These are phyloP conservation scores for Lichtheimia hyalospora DNA, from an alignment of 371 early-diverging fungal species.

Conservation along the genomic window DNA sequence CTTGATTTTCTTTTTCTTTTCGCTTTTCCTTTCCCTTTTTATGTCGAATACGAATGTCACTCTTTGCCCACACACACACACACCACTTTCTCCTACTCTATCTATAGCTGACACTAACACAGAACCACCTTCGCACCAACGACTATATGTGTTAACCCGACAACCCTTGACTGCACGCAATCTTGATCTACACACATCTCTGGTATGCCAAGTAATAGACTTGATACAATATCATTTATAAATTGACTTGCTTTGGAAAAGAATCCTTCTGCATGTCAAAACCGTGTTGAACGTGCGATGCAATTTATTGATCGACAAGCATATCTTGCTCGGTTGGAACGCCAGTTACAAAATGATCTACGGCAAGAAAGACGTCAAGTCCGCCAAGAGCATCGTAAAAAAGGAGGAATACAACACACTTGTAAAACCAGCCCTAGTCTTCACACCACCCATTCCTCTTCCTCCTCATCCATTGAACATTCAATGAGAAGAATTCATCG, in stretches of 20 bases:
- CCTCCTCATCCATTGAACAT: too few species aligned
- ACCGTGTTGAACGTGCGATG: constrained; percentile 5
- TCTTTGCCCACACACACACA: too few species aligned
- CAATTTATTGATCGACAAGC: constrained; percentile 3
- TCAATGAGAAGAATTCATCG: background rate
- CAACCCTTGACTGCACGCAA: too few species aligned
- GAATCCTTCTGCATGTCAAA: background rate
- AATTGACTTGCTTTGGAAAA: background rate
- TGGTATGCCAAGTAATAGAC: background rate
- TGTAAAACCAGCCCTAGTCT: background rate
- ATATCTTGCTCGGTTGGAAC: background rate
- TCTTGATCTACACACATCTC: background rate
- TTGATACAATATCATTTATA: background rate
- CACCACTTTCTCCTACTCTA: too few species aligned
- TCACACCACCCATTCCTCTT: background rate
- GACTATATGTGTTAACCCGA: too few species aligned
- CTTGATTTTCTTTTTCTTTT: too few species aligned
- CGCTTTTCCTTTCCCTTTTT: too few species aligned
- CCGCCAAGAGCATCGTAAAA: background rate
- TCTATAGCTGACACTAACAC: too few species aligned
- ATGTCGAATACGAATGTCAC: too few species aligned
- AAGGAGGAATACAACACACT: too few species aligned
- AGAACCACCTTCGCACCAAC: too few species aligned
- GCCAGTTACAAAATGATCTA: background rate
- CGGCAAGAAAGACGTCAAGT: background rate